Evolutionary conservation across 2,329 filamentous ascomycete genomes (phyloP).

Genomic region (Phyllosticta citriasiana): DNA sequence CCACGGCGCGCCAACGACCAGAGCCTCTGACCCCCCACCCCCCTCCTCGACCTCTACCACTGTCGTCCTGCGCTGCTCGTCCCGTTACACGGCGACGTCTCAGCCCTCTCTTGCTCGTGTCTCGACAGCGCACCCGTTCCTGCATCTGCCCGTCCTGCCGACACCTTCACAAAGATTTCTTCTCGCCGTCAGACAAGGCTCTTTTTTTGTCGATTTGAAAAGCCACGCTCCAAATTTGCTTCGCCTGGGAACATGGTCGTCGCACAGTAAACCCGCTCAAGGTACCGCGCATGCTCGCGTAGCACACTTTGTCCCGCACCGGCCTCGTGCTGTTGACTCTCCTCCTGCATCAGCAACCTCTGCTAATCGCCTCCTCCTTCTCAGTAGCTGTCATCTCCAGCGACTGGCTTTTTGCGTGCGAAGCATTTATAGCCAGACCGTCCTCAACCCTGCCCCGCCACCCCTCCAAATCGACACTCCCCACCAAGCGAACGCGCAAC

Average conservation of each 20-base stretch:
- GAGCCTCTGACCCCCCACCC: constrained; percentile 1
- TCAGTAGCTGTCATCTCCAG: constrained; percentile 3
- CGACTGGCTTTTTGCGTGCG: not conserved
- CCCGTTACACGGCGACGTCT: constrained; percentile 6
- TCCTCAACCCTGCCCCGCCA: constrained; percentile 7
- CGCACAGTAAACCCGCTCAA: constrained; percentile 5
- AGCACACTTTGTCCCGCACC: constrained; percentile 1
- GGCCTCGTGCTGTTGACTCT: not conserved
- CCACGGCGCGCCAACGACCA: not conserved
- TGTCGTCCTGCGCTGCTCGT: not conserved
- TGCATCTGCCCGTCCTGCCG: constrained; percentile 5
- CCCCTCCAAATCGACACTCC: constrained; percentile 4
- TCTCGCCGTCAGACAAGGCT: not conserved
- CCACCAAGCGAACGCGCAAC: constrained; percentile 1
- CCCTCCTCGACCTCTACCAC: not conserved
- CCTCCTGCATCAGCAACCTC: not conserved
- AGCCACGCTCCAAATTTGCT: constrained; percentile 4
- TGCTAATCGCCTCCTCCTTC: not conserved
- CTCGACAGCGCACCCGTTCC: constrained; percentile 6
- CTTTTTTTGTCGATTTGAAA: constrained; percentile 6
- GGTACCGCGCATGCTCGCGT: not conserved
- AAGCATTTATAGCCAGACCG: constrained; percentile 9
- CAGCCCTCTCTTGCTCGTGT: constrained; percentile 9
- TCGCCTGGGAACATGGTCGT: constrained; percentile 7
- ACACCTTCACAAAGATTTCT: not conserved